A percentile compares a stretch with the other conserved stretches of the same genome.
phyloP scores from a whole-genome alignment of 2,329 filamentous ascomycete species.

The Penicillium sp. region DNA sequence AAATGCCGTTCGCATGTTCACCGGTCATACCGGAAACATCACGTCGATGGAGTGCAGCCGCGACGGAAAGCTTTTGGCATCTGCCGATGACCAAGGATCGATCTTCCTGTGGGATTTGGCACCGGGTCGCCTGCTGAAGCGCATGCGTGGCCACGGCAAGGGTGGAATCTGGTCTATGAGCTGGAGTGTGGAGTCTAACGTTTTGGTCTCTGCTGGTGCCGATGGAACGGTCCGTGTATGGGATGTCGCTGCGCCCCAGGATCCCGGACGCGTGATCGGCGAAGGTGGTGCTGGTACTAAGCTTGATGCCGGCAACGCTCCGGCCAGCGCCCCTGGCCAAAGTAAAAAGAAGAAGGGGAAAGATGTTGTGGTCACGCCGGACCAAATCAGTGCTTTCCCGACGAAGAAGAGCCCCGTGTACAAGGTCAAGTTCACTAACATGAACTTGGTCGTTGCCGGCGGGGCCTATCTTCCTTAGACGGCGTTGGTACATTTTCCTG shows the following conservation, averaged over 20 bases:
- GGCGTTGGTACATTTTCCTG: not conserved
- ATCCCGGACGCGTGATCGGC: slow-evolving; percentile 52
- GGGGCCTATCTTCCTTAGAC: slow-evolving; percentile 66
- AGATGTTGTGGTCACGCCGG: slow-evolving; percentile 85
- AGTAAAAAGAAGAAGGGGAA: slow-evolving; percentile 73
- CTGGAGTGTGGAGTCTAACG: slow-evolving; percentile 90
- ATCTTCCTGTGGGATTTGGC: slow-evolving; percentile 94
- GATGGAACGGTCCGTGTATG: slow-evolving; percentile 93
- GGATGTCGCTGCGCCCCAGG: slow-evolving; percentile 79
- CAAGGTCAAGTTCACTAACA: slow-evolving; percentile 89
- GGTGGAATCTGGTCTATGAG: slow-evolving; percentile 91
- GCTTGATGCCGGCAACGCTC: slow-evolving; percentile 57
- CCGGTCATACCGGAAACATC: slow-evolving; percentile 86
- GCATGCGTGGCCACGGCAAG: slow-evolving; percentile 90
- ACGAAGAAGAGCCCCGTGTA: slow-evolving; percentile 97
- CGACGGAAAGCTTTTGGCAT: slow-evolving; percentile 88
- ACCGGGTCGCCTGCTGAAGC: slow-evolving; percentile 85
- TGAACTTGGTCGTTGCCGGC: slow-evolving; percentile 90
- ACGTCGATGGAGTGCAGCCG: slow-evolving; percentile 83
- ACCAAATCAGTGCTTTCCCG: slow-evolving; percentile 92
- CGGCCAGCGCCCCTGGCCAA: slow-evolving; percentile 51
- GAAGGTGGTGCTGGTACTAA: slow-evolving; percentile 56
- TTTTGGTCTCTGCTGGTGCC: slow-evolving; percentile 86
- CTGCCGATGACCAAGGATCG: slow-evolving; percentile 82
- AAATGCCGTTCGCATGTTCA: slow-evolving; percentile 86